Evolutionary conservation across 352 stramenopile genomes (phyloP).

Genomic region (Phytophthora multivora): DNA sequence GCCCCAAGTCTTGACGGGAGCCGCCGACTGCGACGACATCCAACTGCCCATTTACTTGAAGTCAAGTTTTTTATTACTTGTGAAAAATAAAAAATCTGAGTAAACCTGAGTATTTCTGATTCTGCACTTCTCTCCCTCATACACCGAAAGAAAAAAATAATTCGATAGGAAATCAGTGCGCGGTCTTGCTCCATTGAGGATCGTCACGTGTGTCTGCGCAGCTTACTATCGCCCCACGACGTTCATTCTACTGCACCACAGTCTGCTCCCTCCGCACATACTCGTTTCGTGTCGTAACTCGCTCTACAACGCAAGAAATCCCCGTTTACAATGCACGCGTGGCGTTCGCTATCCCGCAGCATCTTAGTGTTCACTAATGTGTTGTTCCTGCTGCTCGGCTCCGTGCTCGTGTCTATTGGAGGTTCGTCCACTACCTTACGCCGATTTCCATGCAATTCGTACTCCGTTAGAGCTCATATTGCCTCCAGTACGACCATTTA

Average conservation of each 20-base stretch:
- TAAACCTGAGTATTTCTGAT: constrained; percentile 2
- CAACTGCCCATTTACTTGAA: constrained; percentile 11
- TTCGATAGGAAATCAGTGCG: constrained; percentile 16
- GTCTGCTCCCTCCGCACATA: constrained; percentile 1
- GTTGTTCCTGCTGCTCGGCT: constrained; percentile 83
- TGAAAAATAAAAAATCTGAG: constrained; percentile 2
- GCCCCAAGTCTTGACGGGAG: constrained; percentile 32
- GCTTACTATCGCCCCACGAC: neutral
- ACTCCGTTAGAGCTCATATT: neutral
- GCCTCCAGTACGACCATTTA: constrained; percentile 1
- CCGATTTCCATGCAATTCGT: constrained; percentile 2
- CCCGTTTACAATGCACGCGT: constrained; percentile 45
- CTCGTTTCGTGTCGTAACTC: constrained; percentile 25
- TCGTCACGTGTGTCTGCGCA: constrained; percentile 6
- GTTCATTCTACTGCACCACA: constrained; percentile 1
- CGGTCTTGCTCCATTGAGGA: neutral
- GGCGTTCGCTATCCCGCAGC: constrained; percentile 75
- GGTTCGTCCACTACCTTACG: constrained; percentile 36
- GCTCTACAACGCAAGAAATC: constrained; percentile 16
- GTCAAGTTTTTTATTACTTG: neutral
- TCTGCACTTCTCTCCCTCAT: constrained; percentile 8
- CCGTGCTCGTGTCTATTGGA: constrained; percentile 79
- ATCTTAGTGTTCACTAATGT: constrained; percentile 90
- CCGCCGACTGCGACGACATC: constrained; percentile 5
- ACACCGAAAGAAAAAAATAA: constrained; percentile 2